Evolutionary conservation across 352 stramenopile species (phyloP), one percentile per base, ranked within the genome.

Genomic region (Saprolegnia parasitica): DNA sequence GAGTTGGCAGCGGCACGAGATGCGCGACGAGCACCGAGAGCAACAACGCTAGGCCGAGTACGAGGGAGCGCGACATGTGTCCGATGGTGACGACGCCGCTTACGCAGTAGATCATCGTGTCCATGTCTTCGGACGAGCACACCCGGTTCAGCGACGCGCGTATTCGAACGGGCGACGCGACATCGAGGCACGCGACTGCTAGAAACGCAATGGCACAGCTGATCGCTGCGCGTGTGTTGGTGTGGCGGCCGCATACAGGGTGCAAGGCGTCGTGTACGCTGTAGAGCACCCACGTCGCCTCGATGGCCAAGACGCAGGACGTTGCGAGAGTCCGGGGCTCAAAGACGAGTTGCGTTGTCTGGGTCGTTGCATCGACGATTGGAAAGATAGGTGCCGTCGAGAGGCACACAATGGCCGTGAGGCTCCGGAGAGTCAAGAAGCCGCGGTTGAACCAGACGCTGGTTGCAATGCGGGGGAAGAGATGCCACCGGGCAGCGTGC

Each of bases 261-360:
- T 54, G 40, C 16, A 56, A n/a, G 6, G 57, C 18, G 26, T 67
- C 60, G 32, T 67, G 32, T 11, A 67, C 18, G 46, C 21, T 23
- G 46, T 67, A 67, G 40, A 67, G 20, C 10, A 54, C 46, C 52
- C 52, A 60, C 20, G 52, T 60, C n/a, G 52, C 35, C n/a, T 60
- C 13, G 13, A 60, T 16, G 10, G 60, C 60, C n/a, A 67, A 11
- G 23, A 67, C 13, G 0, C n/a, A 23, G 11, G 40, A 45, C n/a
- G 62, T 32, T 15, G 29, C 13, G 11, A 37, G 24, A 10, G 5
- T 21, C 18, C 57, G 57, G 0, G 26, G n/a, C 13, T n/a, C 42
- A 16, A 20, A 40, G 1, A 42, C 52, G 24, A 60, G 20, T 2
- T 11, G 35, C 13, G 20, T n/a, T 21, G 16, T 11, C 13, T n/a